Evolutionary conservation across 2,329 filamentous ascomycete species (phyloP).

Genomic region (Camillea tinctor): DNA sequence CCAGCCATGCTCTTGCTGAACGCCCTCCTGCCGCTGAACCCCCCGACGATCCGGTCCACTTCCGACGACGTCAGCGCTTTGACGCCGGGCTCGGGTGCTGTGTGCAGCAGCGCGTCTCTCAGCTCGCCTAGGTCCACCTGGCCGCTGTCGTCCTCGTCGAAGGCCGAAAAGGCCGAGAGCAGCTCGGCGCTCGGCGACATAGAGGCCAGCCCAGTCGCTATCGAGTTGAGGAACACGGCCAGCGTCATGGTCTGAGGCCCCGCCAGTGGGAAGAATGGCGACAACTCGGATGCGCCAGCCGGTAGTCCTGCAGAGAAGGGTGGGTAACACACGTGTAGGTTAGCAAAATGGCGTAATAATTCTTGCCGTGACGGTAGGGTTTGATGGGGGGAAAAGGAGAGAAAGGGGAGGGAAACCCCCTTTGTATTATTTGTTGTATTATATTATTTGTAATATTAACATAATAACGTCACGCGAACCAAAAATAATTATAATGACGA

Average conservation of each 20-base stretch:
- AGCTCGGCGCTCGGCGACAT: slow-evolving; percentile 80
- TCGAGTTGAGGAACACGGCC: slow-evolving; percentile 78
- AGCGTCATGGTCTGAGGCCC: slow-evolving; percentile 74
- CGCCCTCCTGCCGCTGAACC: slow-evolving; percentile 79
- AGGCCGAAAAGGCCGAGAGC: slow-evolving; percentile 86
- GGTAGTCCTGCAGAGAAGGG: slow-evolving; percentile 65
- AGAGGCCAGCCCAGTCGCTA: slow-evolving; percentile 71
- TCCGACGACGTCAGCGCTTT: slow-evolving; percentile 66
- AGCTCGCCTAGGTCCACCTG: slow-evolving; percentile 84
- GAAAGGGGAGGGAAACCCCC: not conserved
- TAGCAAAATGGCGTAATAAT: not conserved
- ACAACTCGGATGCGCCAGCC: slow-evolving; percentile 66
- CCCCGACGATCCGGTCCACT: slow-evolving; percentile 82
- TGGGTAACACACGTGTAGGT: not conserved
- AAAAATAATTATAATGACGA: too few relatives aligned
- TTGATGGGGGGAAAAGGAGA: too few relatives aligned
- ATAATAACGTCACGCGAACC: too few relatives aligned
- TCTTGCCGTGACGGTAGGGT: not conserved
- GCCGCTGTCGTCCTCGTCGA: slow-evolving; percentile 93
- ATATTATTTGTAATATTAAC: too few relatives aligned
- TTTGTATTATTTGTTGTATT: too few relatives aligned
- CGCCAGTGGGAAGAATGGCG: slow-evolving; percentile 77
- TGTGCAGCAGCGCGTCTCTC: slow-evolving; percentile 78
- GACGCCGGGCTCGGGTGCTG: slow-evolving; percentile 72
- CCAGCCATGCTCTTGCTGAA: slow-evolving; percentile 62